Percentiles rank a stretch among this genome's conserved stretches.
phyloP scores from a whole-genome alignment of 352 stramenopile genomes.

The Pythium inflatum region DNA sequence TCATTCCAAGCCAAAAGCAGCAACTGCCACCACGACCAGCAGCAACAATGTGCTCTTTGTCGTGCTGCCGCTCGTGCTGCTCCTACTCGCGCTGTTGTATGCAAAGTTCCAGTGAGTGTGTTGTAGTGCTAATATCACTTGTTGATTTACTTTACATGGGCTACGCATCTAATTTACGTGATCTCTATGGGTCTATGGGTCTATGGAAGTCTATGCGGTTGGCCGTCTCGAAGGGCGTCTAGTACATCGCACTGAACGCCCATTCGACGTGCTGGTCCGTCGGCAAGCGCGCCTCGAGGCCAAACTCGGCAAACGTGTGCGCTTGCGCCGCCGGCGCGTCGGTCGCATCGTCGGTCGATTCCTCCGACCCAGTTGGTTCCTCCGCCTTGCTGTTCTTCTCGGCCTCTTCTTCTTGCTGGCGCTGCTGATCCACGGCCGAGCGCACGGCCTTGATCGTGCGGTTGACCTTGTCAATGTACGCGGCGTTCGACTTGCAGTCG shows the following conservation, averaged over 20 bases:
- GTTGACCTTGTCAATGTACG: constrained; percentile 84
- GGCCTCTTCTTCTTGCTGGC: constrained; percentile 36
- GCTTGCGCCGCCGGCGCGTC: constrained; percentile 21
- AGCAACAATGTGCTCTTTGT: constrained; percentile 32
- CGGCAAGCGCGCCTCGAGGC: constrained; percentile 63
- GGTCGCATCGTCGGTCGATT: neutral
- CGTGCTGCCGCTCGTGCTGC: constrained; percentile 42
- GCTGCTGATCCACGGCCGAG: constrained; percentile 58
- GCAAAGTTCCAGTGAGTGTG: constrained; percentile 6
- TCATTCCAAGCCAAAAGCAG: neutral
- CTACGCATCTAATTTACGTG: constrained; percentile 27
- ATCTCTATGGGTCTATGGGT: constrained; percentile 21
- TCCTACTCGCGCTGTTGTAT: constrained; percentile 36
- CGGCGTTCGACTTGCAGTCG: constrained; percentile 88
- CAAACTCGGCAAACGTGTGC: constrained; percentile 81
- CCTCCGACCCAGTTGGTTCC: too few species aligned
- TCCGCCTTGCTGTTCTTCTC: constrained; percentile 8
- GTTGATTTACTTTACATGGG: constrained; percentile 7
- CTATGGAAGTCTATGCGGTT: constrained; percentile 13
- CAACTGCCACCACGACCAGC: neutral
- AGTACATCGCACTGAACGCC: constrained; percentile 82
- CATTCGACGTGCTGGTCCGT: constrained; percentile 69
- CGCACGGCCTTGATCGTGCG: constrained; percentile 82
- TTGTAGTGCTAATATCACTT: too few species aligned
- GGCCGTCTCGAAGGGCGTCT: constrained; percentile 20